phyloP scores from a whole-genome alignment of 1,284 basidiomycete genomes.

The Ceratobasidium sp. region DNA sequence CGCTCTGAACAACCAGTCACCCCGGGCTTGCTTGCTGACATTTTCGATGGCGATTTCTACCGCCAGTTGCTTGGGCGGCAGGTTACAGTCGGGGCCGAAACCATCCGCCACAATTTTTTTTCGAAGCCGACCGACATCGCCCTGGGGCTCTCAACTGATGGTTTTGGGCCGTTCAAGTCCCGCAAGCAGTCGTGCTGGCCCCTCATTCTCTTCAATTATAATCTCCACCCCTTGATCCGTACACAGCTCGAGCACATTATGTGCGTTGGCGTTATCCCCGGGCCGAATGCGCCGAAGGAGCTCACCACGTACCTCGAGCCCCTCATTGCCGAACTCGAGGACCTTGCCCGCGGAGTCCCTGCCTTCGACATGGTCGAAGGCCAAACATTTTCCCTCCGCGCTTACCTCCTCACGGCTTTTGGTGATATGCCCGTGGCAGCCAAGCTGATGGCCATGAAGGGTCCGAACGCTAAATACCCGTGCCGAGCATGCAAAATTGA shows the following conservation, averaged over 20 bases:
- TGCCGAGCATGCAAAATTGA: conserved; percentile 47
- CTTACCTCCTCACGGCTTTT: conserved; percentile 43
- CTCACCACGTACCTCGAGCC: conserved; percentile 47
- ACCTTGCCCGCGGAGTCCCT: conserved; percentile 43
- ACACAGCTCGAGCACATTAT: conserved; percentile 45
- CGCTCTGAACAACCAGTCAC: conserved; percentile 48
- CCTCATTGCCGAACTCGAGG: conserved; percentile 44
- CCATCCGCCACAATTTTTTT: conserved; percentile 52
- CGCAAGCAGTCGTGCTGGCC: conserved; percentile 54
- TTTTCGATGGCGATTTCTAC: conserved; percentile 49
- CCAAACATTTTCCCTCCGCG: conserved; percentile 44
- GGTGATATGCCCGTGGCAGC: conserved; percentile 48
- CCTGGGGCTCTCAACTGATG: conserved; percentile 52
- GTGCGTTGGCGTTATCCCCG: conserved; percentile 47
- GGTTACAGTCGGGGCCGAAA: conserved; percentile 48
- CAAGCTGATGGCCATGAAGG: conserved; percentile 48
- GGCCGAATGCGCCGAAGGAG: conserved; percentile 47
- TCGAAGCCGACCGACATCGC: conserved; percentile 53
- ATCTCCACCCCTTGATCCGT: conserved; percentile 46
- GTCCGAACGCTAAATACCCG: conserved; percentile 45
- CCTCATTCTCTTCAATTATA: conserved; percentile 48
- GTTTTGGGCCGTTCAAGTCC: conserved; percentile 44
- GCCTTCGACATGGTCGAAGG: conserved; percentile 33
- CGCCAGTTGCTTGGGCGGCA: conserved; percentile 12
- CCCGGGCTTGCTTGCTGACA: conserved; percentile 48